Conservation (phyloP, 2,329 filamentous ascomycete genomes). For the Phialophora tarda region DNA sequence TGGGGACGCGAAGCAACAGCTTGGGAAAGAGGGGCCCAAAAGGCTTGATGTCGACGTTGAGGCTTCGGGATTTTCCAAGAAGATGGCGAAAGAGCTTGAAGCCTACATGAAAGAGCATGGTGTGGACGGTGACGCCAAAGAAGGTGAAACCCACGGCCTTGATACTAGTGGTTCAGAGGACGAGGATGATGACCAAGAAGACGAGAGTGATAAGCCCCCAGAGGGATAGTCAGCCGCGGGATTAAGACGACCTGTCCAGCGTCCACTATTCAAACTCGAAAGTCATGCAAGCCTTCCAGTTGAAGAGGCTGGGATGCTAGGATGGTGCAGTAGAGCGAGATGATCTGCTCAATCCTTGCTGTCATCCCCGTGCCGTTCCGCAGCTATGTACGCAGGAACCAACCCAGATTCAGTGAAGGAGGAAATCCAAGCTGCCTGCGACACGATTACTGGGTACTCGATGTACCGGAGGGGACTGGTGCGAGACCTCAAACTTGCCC, state of each 20-base stretch:
- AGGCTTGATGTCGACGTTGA: constrained; percentile 87
- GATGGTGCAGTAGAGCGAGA: not conserved
- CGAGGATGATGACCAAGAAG: constrained; percentile 46
- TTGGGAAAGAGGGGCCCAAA: constrained; percentile 67
- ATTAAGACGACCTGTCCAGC: constrained; percentile 3
- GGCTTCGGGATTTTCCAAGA: constrained; percentile 93
- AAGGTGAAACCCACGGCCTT: constrained; percentile 46
- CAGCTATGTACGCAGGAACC: not conserved
- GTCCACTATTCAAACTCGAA: not conserved
- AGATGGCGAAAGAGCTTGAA: constrained; percentile 94
- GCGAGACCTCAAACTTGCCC: not conserved
- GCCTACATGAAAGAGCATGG: constrained; percentile 80
- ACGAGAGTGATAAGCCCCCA: constrained; percentile 7
- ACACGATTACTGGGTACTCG: not conserved
- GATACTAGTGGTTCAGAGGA: constrained; percentile 50
- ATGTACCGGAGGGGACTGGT: not conserved
- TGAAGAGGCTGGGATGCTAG: not conserved
- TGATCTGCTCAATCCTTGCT: constrained; percentile 14
- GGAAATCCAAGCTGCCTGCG: not conserved
- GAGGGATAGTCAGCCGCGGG: constrained; percentile 1
- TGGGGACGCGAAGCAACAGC: constrained; percentile 76
- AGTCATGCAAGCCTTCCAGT: not conserved
- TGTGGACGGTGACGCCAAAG: constrained; percentile 59
- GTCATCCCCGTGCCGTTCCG: constrained; percentile 14
- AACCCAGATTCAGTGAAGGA: constrained; percentile 2